A percentile compares a stretch with the other conserved stretches of the same genome.
These are phyloP conservation scores for Breviolum minutum DNA, from an alignment of 73 alveolate species.

Conservation along the genomic window DNA sequence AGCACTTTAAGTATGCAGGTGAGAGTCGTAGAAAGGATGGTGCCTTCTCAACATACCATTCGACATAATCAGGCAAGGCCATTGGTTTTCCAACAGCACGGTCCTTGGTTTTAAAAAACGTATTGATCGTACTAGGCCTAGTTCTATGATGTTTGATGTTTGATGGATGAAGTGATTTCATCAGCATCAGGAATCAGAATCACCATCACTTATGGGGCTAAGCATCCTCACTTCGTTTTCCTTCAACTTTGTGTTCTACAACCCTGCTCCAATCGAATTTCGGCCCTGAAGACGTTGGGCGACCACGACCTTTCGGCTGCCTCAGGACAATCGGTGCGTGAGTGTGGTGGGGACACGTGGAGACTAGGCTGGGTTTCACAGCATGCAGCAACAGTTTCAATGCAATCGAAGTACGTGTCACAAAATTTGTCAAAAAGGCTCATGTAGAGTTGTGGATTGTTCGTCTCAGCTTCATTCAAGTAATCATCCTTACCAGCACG, in stretches of 20 bases:
- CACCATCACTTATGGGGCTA: not conserved
- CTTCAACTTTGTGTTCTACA: not conserved
- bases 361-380: not conserved
- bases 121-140: too few relatives aligned
- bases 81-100: not conserved
- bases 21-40: not conserved
- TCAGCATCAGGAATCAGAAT: not conserved
- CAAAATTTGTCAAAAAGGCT: not conserved
- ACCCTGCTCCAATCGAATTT: slow-evolving; percentile 2
- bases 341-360: too few relatives aligned
- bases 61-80: not conserved
- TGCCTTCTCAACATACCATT: not conserved
- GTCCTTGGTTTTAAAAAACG: not conserved
- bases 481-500: not conserved
- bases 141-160: not conserved
- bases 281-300: not conserved
- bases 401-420: not conserved
- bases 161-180: not conserved
- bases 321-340: not conserved
- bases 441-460: not conserved
- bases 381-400: not conserved
- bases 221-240: not conserved
- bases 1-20: not conserved
- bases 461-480: not conserved
- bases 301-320: not conserved